Evolutionary conservation across 1,284 basidiomycete species (phyloP).

Genomic region (Ganoderma sinense): DNA sequence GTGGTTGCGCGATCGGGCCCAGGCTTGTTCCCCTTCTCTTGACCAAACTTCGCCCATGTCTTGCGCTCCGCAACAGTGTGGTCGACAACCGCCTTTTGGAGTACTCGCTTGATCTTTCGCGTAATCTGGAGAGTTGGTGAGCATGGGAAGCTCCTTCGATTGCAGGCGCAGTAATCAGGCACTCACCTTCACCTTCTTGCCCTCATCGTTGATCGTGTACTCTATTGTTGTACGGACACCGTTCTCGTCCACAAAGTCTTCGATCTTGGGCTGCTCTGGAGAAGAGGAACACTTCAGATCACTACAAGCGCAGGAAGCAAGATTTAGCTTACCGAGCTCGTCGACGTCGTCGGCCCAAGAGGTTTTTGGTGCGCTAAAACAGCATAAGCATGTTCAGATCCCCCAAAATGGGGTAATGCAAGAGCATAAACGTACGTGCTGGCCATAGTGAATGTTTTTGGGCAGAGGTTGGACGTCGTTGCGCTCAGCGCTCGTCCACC

Average conservation of each 20-base stretch:
- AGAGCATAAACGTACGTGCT: slow-evolving; percentile 18
- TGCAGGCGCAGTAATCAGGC: background rate
- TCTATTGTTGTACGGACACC: slow-evolving; percentile 90
- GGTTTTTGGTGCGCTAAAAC: slow-evolving; percentile 55
- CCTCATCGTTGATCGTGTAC: slow-evolving; percentile 89
- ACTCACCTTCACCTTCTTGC: slow-evolving; percentile 92
- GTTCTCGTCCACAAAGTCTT: slow-evolving; percentile 86
- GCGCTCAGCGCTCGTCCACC: background rate
- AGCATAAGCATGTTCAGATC: background rate
- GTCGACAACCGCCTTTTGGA: slow-evolving; percentile 94
- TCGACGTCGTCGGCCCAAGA: slow-evolving; percentile 89
- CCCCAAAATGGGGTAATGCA: background rate
- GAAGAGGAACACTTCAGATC: background rate
- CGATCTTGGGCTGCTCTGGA: slow-evolving; percentile 49
- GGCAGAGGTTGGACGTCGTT: slow-evolving; percentile 4
- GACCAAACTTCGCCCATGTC: slow-evolving; percentile 94
- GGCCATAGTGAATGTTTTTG: slow-evolving; percentile 24
- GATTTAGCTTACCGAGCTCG: slow-evolving; percentile 60
- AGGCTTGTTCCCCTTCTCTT: slow-evolving; percentile 87
- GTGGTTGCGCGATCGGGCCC: slow-evolving; percentile 97
- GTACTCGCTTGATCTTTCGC: slow-evolving; percentile 85
- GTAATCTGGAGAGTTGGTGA: slow-evolving; percentile 67
- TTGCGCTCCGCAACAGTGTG: slow-evolving; percentile 94
- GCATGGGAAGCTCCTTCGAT: background rate
- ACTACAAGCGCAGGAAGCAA: no score